Conservation (phyloP, 352 stramenopile species). For the Globisporangium splendens region DNA sequence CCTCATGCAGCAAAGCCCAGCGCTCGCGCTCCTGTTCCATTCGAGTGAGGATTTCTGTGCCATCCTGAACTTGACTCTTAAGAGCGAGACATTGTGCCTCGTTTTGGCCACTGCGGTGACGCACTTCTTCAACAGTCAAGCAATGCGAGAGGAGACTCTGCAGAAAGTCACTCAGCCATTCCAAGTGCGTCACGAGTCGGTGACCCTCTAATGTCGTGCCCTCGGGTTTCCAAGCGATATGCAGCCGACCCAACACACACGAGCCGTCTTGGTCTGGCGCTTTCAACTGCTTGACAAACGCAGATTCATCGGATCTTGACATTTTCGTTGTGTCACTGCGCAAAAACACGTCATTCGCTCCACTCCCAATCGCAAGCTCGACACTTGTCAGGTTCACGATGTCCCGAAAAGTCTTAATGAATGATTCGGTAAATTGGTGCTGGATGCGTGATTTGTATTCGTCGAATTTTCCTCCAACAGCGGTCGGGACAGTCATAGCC, state of each 20-base stretch:
- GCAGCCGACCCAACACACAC: not conserved
- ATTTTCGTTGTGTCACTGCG: not conserved
- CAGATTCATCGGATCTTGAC: not conserved
- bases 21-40: not conserved
- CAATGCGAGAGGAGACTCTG: constrained; percentile 3
- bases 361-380: constrained; percentile 1
- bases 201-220: not conserved
- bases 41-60: not conserved
- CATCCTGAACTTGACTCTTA: not conserved
- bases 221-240: not conserved
- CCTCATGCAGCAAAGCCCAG: not conserved
- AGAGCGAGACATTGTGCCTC: not conserved
- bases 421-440: not conserved
- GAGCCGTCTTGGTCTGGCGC: not conserved
- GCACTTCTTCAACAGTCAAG: not conserved
- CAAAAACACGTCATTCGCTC: not conserved
- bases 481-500: not conserved
- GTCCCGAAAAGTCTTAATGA: not conserved
- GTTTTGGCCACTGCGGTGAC: not conserved
- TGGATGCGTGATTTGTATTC: not conserved
- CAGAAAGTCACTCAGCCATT: constrained; percentile 8
- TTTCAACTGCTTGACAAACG: not conserved
- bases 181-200: not conserved
- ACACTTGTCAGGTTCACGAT: not conserved
- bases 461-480: not conserved